phyloP scores from a whole-genome alignment of 2,329 filamentous ascomycete species.

The Aspergillus sojae region DNA sequence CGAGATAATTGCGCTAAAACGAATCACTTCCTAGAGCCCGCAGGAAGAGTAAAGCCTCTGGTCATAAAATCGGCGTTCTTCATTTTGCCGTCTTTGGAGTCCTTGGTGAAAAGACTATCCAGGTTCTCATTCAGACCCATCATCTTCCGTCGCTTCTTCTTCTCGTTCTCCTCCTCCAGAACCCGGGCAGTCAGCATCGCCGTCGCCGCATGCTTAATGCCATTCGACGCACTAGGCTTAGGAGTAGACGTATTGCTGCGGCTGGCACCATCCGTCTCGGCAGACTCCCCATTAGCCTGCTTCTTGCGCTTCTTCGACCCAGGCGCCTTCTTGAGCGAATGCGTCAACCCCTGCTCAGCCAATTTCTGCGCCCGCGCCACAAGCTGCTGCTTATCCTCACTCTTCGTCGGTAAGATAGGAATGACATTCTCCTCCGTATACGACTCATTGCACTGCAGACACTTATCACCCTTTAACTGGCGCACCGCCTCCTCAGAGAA shows the following conservation, averaged over 20 bases:
- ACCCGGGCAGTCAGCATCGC: conserved; percentile 85
- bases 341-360: conserved; percentile 71
- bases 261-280: conserved; percentile 14
- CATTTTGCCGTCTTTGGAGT: conserved; percentile 41
- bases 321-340: conserved; percentile 80
- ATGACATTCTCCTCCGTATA: conserved; percentile 78
- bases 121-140: conserved; percentile 62
- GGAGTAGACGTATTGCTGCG: conserved; percentile 37
- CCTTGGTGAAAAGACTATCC: conserved; percentile 56
- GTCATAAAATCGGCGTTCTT: conserved; percentile 61
- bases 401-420: conserved; percentile 73
- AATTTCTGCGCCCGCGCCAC: conserved; percentile 69
- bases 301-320: conserved; percentile 76
- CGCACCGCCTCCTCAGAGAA: conserved; percentile 86
- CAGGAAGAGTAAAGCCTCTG: conserved; percentile 57
- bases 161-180: conserved; percentile 79
- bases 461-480: conserved; percentile 70
- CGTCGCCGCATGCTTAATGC: conserved; percentile 87
- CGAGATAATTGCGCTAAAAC: not conserved
- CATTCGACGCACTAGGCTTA: conserved; percentile 44
- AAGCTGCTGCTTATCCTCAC: conserved; percentile 71
- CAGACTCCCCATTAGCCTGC: conserved; percentile 50
- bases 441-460: conserved; percentile 69
- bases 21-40: conserved; percentile 41
- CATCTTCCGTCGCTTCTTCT: conserved; percentile 76